Percentiles rank a stretch among this genome's conserved stretches.
Evolutionary conservation across 768 basidiomycete species (phyloP).

Genomic region (Mycena maculata): DNA sequence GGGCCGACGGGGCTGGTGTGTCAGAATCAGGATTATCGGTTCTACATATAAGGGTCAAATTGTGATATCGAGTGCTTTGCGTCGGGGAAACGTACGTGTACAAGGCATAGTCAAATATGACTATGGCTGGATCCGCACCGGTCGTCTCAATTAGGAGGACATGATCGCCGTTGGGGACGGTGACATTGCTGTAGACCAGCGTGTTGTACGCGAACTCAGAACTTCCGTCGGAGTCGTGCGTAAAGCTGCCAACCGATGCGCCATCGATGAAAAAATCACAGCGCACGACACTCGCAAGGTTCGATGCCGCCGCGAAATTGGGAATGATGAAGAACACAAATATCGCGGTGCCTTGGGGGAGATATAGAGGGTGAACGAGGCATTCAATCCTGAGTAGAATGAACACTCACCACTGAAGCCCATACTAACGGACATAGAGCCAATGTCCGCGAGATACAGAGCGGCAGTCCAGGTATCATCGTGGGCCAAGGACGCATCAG

Average conservation of each 20-base stretch:
- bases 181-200: constrained; percentile 30
- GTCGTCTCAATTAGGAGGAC: constrained; percentile 32
- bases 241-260: constrained; percentile 25
- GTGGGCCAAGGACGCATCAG: constrained; percentile 11
- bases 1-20: not conserved
- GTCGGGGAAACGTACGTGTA: constrained; percentile 34
- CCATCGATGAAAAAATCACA: constrained; percentile 36
- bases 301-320: constrained; percentile 26
- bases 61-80: too few species aligned
- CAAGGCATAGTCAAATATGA: constrained; percentile 37
- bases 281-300: constrained; percentile 9
- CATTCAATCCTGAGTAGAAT: too few species aligned
- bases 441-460: constrained; percentile 20
- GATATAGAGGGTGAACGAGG: too few species aligned
- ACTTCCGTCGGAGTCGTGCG: constrained; percentile 30
- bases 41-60: too few species aligned
- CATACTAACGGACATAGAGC: constrained; percentile 26
- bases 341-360: constrained; percentile 32
- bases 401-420: constrained; percentile 30
- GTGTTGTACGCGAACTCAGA: constrained; percentile 26
- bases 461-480: constrained; percentile 35
- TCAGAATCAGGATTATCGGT: not conserved
- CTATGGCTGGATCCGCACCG: constrained; percentile 20
- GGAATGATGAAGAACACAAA: constrained; percentile 37
- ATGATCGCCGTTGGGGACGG: constrained; percentile 31